Percentiles rank a stretch among this genome's conserved stretches.
phyloP scores from a whole-genome alignment of 2,329 filamentous ascomycete species.

The Verticillium isaacii region DNA sequence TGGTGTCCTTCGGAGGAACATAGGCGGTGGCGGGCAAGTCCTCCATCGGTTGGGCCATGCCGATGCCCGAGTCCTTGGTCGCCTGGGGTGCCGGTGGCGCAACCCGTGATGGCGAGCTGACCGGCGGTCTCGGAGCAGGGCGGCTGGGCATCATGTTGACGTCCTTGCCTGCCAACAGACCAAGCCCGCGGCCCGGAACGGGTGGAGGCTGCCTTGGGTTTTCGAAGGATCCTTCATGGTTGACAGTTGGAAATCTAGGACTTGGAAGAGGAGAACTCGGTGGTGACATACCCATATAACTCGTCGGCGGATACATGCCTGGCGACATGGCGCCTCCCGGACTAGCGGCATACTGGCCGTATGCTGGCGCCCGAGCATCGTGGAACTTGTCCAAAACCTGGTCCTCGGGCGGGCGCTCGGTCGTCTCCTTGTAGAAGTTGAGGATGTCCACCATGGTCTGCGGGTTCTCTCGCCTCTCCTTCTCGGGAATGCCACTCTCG shows the following conservation, averaged over 20 bases:
- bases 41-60: conserved; percentile 53
- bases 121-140: conserved; percentile 83
- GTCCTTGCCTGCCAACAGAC: conserved; percentile 40
- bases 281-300: conserved; percentile 54
- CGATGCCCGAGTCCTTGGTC: conserved; percentile 58
- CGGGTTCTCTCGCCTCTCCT: conserved; percentile 91
- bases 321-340: conserved; percentile 44
- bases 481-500: conserved; percentile 93
- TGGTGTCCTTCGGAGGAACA: conserved; percentile 46
- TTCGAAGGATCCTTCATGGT: conserved; percentile 91
- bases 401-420: conserved; percentile 74
- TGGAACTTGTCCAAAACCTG: conserved; percentile 96
- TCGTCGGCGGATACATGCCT: conserved; percentile 49
- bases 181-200: conserved; percentile 58
- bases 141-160: conserved; percentile 70
- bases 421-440: conserved; percentile 94
- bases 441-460: conserved; percentile 95
- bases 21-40: conserved; percentile 45
- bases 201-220: conserved; percentile 92
- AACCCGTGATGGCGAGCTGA: conserved; percentile 51
- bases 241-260: conserved; percentile 77
- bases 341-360: conserved; percentile 36
- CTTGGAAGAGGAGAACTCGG: conserved; percentile 49
- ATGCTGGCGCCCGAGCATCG: conserved; percentile 63
- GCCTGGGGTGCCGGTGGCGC: conserved; percentile 52